phyloP scores from a whole-genome alignment of 1,284 basidiomycete genomes.

The Melanopsichium pennsylvanicum region DNA sequence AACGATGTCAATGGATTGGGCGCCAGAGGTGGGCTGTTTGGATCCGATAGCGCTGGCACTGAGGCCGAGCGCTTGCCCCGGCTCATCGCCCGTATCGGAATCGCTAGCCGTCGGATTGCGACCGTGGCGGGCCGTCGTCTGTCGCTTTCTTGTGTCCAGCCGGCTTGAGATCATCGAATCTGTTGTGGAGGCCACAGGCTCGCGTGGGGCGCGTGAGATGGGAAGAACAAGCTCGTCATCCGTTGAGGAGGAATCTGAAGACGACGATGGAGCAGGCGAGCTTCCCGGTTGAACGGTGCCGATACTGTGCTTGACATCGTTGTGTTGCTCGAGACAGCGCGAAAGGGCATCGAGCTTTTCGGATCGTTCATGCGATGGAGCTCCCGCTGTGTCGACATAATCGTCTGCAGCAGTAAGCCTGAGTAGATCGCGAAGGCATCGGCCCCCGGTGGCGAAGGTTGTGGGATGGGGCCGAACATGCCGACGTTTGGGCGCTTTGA shows the following conservation, averaged over 20 bases:
- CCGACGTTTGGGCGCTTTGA: slow-evolving; percentile 8
- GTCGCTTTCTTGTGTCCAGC: not conserved
- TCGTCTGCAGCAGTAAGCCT: slow-evolving; percentile 32
- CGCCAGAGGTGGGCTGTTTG: not conserved
- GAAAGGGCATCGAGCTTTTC: too few species aligned
- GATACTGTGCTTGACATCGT: not conserved
- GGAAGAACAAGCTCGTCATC: slow-evolving; percentile 27
- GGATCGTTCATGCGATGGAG: not conserved
- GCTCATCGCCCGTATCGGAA: slow-evolving; percentile 18
- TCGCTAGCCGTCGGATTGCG: not conserved
- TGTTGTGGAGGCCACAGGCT: not conserved
- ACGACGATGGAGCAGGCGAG: not conserved
- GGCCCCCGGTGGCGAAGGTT: not conserved
- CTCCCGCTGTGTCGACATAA: slow-evolving; percentile 23
- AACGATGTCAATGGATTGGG: not conserved
- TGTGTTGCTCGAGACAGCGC: too few species aligned
- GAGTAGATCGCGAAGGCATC: slow-evolving; percentile 21
- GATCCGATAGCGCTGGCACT: slow-evolving; percentile 2
- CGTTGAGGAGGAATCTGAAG: not conserved
- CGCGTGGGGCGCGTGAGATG: slow-evolving; percentile 4
- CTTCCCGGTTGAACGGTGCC: not conserved
- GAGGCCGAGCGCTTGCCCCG: slow-evolving; percentile 11
- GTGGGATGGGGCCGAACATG: not conserved
- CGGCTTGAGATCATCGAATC: not conserved
- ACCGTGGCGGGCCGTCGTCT: not conserved